Conservation (phyloP, 177 flowering plant species). For the Telopea speciosissima region DNA sequence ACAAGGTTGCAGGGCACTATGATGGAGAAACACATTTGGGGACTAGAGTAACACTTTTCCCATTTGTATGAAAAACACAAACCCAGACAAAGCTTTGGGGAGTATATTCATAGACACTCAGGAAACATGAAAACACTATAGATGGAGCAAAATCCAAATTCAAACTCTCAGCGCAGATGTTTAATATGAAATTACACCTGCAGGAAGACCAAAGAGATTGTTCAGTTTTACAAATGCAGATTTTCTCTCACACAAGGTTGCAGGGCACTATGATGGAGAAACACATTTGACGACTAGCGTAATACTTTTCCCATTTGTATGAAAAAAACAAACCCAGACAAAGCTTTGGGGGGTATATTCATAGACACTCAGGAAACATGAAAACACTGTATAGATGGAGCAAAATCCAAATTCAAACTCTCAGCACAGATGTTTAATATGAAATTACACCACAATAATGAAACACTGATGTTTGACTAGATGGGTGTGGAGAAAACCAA, state of each 20-base stretch:
- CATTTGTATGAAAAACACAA: not conserved
- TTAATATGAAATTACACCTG: conserved; percentile 47
- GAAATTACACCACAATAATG: conserved; percentile 11
- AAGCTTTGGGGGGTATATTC: not conserved
- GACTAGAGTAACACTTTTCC: not conserved
- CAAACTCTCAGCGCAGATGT: not conserved
- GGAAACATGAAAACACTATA: not conserved
- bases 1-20: not conserved
- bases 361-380: not conserved
- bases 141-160: not conserved
- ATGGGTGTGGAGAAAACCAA: conserved; percentile 10
- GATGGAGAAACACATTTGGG: conserved; percentile 6
- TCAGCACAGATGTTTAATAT: not conserved
- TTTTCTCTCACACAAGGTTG: conserved; percentile 4
- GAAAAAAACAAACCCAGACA: not conserved
- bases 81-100: not conserved
- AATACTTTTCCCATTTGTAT: not conserved
- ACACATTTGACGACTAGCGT: not conserved
- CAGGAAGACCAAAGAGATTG: conserved; percentile 53
- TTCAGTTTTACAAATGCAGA: conserved; percentile 40
- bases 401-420: conserved; percentile 6
- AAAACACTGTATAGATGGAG: not conserved
- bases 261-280: not conserved
- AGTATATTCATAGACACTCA: not conserved
- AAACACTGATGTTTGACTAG: not conserved